These are phyloP conservation scores for Penicillium coprophilum DNA, from an alignment of 495 filamentous ascomycete species.

Conservation along the genomic window DNA sequence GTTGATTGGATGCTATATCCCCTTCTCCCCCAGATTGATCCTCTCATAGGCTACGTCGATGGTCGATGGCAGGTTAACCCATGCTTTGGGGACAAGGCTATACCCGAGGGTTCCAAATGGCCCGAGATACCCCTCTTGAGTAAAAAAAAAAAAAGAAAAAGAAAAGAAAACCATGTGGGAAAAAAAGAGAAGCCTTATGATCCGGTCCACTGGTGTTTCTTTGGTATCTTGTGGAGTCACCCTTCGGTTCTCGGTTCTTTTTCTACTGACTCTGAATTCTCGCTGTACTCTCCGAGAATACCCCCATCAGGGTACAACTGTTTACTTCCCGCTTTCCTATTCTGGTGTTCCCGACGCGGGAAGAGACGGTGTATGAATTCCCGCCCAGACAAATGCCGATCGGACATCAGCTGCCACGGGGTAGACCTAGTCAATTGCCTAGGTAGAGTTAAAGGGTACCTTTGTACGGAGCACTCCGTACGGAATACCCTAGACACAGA, in stretches of 20 bases:
- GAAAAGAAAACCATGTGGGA: constrained; percentile 6
- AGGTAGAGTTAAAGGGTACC: not conserved
- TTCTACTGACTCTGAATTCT: not conserved
- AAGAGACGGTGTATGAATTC: constrained; percentile 14
- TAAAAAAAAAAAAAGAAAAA: not conserved
- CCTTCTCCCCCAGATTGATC: constrained; percentile 5
- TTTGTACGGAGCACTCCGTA: not conserved
- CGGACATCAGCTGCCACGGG: constrained; percentile 18
- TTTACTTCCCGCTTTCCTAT: constrained; percentile 22
- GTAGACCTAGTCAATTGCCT: constrained; percentile 3
- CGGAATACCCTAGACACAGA: not conserved
- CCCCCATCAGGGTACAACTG: not conserved
- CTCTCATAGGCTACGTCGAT: constrained; percentile 3
- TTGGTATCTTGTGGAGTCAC: not conserved
- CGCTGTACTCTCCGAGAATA: constrained; percentile 24
- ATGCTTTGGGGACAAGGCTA: not conserved
- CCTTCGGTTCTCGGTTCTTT: not conserved
- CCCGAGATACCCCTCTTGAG: constrained; percentile 13
- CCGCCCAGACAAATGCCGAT: constrained; percentile 23
- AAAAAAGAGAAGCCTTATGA: constrained; percentile 2
- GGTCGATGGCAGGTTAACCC: constrained; percentile 4
- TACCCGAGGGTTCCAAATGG: constrained; percentile 13
- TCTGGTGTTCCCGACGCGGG: constrained; percentile 28
- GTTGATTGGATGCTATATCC: not conserved
- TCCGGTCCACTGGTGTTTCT: not conserved